A percentile compares a stretch with the other conserved stretches of the same genome.
Evolutionary conservation across 208 protist genomes (phyloP).

Genomic region (Trypanosoma rangeli): DNA sequence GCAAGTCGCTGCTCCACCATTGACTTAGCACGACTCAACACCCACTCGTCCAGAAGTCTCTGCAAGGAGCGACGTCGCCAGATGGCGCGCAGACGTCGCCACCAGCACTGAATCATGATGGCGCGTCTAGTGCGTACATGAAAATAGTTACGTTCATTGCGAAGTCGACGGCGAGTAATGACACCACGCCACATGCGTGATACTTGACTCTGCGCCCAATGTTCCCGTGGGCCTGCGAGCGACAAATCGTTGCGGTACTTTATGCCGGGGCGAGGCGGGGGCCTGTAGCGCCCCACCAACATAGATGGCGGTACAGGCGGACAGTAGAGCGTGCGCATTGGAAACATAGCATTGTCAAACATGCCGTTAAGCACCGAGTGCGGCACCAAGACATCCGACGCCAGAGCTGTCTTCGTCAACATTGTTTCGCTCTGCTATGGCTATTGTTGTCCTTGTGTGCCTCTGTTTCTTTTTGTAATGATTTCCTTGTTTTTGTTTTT

Average conservation of each 20-base stretch:
- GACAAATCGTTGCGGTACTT: conserved; percentile 58
- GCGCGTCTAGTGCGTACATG: conserved; percentile 51
- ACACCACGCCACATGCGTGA: conserved; percentile 83
- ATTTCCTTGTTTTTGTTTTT: background rate
- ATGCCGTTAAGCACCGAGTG: conserved; percentile 14
- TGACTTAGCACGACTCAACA: conserved; percentile 34
- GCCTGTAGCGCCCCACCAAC: conserved; percentile 54
- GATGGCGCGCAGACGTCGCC: conserved; percentile 49
- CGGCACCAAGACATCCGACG: conserved; percentile 5
- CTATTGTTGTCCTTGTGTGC: background rate
- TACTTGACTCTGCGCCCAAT: conserved; percentile 63
- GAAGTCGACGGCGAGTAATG: conserved; percentile 58
- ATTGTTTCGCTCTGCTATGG: conserved; percentile 3
- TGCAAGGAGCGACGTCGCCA: conserved; percentile 37
- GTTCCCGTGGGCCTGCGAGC: conserved; percentile 52
- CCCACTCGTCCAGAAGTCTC: conserved; percentile 48
- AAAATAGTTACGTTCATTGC: conserved; percentile 40
- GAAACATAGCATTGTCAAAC: conserved; percentile 71
- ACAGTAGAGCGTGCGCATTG: conserved; percentile 56
- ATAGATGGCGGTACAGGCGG: conserved; percentile 67
- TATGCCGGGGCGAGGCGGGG: conserved; percentile 37
- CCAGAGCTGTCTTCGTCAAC: background rate
- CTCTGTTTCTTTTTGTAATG: no score
- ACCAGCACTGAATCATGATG: conserved; percentile 80
- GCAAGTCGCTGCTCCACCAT: conserved; percentile 45